phyloP scores from a whole-genome alignment of 2,329 filamentous ascomycete species.

The Neonectria punicea region DNA sequence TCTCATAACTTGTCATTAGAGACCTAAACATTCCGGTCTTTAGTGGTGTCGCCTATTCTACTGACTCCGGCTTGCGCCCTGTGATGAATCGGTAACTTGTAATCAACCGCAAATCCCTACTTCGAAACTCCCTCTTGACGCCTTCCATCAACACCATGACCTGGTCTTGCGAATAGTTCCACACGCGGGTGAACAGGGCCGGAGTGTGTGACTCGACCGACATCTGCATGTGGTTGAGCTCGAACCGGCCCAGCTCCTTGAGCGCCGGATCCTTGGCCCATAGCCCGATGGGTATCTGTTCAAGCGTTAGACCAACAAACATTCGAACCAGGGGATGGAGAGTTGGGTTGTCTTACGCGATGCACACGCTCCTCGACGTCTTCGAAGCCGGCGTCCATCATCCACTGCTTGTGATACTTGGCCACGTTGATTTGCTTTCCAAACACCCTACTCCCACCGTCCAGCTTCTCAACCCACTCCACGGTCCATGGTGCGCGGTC shows the following conservation, averaged over 20 bases:
- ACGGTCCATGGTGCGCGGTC: slow-evolving; percentile 51
- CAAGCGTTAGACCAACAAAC: background rate
- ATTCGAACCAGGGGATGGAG: fast-evolving
- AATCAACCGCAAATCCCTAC: slow-evolving; percentile 32
- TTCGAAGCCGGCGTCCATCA: slow-evolving; percentile 52
- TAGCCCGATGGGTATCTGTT: slow-evolving; percentile 51
- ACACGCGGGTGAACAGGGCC: slow-evolving; percentile 52
- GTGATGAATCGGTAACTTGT: slow-evolving; percentile 39
- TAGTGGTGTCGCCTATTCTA: background rate
- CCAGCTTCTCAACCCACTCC: slow-evolving; percentile 52
- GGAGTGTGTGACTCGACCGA: slow-evolving; percentile 55
- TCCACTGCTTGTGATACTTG: slow-evolving; percentile 50
- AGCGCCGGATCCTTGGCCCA: slow-evolving; percentile 51
- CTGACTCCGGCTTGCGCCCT: slow-evolving; percentile 22
- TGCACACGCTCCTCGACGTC: slow-evolving; percentile 43
- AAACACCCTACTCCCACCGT: slow-evolving; percentile 48
- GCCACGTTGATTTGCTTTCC: slow-evolving; percentile 54
- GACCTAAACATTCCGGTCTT: too few relatives aligned
- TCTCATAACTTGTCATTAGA: too few relatives aligned
- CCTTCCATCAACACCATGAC: slow-evolving; percentile 57
- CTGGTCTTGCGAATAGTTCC: slow-evolving; percentile 53
- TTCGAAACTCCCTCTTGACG: slow-evolving; percentile 58
- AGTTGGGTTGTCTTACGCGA: slow-evolving; percentile 18
- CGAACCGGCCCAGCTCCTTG: slow-evolving; percentile 50
- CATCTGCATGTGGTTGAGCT: slow-evolving; percentile 55